Conservation (phyloP, 176 grass and related monocot genomes). For the Oryza nivara region DNA sequence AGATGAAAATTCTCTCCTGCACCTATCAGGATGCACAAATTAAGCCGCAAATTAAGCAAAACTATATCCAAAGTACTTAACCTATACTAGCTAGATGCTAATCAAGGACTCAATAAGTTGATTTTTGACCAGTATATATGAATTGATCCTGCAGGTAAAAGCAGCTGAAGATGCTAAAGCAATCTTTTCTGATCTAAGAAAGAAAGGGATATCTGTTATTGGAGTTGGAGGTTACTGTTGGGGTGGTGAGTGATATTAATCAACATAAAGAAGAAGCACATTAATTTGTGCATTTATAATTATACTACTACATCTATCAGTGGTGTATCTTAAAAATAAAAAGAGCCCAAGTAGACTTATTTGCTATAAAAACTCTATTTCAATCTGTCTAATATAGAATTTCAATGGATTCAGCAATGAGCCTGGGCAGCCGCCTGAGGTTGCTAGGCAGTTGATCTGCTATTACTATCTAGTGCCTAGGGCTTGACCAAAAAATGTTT, state of each 20-base stretch:
- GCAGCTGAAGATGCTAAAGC: slow-evolving; percentile 25
- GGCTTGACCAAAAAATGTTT: too few relatives aligned
- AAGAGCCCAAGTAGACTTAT: too few relatives aligned
- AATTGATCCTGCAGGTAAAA: slow-evolving; percentile 8
- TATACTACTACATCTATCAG: too few relatives aligned
- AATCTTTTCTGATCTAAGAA: slow-evolving; percentile 4
- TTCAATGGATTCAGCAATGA: too few relatives aligned
- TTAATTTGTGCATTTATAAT: background rate
- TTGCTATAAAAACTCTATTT: too few relatives aligned
- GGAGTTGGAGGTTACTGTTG: slow-evolving; percentile 38
- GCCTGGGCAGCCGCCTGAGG: too few relatives aligned
- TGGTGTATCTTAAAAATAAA: too few relatives aligned
- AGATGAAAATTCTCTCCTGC: too few relatives aligned
- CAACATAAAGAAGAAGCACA: background rate
- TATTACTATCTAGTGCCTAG: too few relatives aligned
- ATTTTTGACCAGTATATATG: background rate
- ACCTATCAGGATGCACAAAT: background rate
- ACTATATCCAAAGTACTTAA: background rate
- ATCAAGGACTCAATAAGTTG: background rate
- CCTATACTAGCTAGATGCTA: background rate
- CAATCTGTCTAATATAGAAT: too few relatives aligned
- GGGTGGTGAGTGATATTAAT: slow-evolving; percentile 29
- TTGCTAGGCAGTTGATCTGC: too few relatives aligned
- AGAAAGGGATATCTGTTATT: background rate
- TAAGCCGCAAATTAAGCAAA: background rate